Conservation (phyloP, 495 filamentous ascomycete genomes). For the Penicillium longicatenatum region DNA sequence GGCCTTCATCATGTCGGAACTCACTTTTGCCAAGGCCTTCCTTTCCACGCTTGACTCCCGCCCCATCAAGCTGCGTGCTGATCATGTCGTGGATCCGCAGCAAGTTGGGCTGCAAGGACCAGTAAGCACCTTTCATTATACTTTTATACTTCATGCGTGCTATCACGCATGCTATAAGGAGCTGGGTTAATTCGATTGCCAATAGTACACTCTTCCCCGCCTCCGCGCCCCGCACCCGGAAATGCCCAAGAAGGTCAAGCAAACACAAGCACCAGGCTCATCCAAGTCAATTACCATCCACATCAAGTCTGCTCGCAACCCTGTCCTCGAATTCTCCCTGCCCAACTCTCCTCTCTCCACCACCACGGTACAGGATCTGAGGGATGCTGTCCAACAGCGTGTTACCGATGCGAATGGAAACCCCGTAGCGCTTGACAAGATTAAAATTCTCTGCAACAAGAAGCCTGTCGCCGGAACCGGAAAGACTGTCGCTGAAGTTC, state of each 20-base stretch:
- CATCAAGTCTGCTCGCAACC: conserved; percentile 76
- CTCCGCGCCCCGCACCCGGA: conserved; percentile 49
- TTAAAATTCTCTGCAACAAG: conserved; percentile 80
- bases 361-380: conserved; percentile 74
- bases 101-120: conserved; percentile 67
- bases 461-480: conserved; percentile 73
- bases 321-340: conserved; percentile 63
- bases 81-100: conserved; percentile 84
- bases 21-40: conserved; percentile 80
- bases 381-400: conserved; percentile 58
- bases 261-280: conserved; percentile 44
- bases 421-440: conserved; percentile 58
- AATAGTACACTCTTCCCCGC: conserved; percentile 49
- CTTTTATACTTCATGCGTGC: background rate
- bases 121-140: conserved; percentile 52
- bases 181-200: conserved; percentile 14
- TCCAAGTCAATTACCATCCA: conserved; percentile 56
- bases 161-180: background rate
- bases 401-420: conserved; percentile 37
- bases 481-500: conserved; percentile 54
- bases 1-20: conserved; percentile 71
- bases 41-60: conserved; percentile 75
- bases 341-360: conserved; percentile 56
- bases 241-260: conserved; percentile 51
- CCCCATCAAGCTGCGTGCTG: conserved; percentile 73